Evolutionary conservation across 2,329 filamentous ascomycete species (phyloP).

Genomic region (Xylariales sp.): DNA sequence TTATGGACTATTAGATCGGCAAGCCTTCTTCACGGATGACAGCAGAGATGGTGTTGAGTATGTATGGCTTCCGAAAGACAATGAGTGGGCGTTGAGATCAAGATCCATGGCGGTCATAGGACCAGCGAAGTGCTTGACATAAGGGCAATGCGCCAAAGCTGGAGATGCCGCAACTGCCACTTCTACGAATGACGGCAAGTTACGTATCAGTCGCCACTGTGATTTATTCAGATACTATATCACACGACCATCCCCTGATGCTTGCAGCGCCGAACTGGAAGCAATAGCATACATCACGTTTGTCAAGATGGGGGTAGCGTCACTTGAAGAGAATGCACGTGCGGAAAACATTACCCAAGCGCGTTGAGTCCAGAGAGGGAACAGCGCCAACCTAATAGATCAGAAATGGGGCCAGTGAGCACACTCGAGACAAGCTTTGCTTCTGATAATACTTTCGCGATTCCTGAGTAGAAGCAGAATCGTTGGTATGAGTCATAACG

Average conservation of each 20-base stretch:
- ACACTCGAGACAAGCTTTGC: too few species aligned
- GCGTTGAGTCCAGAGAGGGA: too few species aligned
- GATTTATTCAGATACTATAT: neutral
- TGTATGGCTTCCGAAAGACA: constrained; percentile 1
- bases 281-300: too few species aligned
- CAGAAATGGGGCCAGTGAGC: too few species aligned
- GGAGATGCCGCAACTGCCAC: neutral
- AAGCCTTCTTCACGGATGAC: neutral
- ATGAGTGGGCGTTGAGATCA: neutral
- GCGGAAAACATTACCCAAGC: too few species aligned
- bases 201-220: neutral
- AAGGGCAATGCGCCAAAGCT: neutral
- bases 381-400: too few species aligned
- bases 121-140: neutral
- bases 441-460: too few species aligned
- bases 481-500: too few species aligned
- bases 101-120: neutral
- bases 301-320: too few species aligned
- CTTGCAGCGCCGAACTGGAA: too few species aligned
- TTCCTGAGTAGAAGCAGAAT: too few species aligned
- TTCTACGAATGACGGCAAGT: neutral
- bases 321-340: too few species aligned
- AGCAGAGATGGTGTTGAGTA: neutral
- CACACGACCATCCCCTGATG: neutral
- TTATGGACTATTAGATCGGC: neutral